Percentiles rank a stretch among this genome's conserved stretches.
Evolutionary conservation across 148 eudicot species (phyloP).

Genomic region (Camellia lanceoleosa): DNA sequence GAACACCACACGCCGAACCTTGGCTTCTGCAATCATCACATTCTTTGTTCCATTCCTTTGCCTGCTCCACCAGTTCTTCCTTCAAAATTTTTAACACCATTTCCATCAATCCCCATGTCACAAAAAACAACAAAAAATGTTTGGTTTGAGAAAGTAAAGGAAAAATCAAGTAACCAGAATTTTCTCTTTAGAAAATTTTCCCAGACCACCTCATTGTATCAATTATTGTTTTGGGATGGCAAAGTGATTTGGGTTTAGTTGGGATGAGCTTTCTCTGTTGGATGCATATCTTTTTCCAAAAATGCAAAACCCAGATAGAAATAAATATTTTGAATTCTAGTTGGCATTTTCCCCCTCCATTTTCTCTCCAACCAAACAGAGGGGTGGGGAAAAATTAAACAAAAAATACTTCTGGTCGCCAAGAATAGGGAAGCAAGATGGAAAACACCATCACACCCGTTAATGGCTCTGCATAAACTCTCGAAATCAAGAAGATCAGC

Average conservation of each 20-base stretch:
- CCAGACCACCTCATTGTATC: no score
- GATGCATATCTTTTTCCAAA: not conserved
- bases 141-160: not conserved
- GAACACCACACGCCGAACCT: conserved; percentile 83
- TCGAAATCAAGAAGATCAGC: conserved; percentile 79
- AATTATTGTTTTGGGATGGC: no score
- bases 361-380: conserved; percentile 9
- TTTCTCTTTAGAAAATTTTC: not conserved
- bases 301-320: not conserved
- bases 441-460: conserved; percentile 86
- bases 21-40: conserved; percentile 74
- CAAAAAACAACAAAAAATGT: not conserved
- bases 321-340: not conserved
- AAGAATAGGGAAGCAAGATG: conserved; percentile 91
- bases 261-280: no score
- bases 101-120: not conserved
- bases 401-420: conserved; percentile 51
- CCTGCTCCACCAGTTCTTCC: conserved; percentile 96
- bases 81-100: conserved; percentile 20
- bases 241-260: no score
- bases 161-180: not conserved
- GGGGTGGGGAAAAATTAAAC: not conserved
- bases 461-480: conserved; percentile 65
- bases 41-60: conserved; percentile 72
- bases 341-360: not conserved